These are phyloP conservation scores for Emergomyces orientalis DNA, from an alignment of 2,329 filamentous ascomycete species.

Conservation along the genomic window DNA sequence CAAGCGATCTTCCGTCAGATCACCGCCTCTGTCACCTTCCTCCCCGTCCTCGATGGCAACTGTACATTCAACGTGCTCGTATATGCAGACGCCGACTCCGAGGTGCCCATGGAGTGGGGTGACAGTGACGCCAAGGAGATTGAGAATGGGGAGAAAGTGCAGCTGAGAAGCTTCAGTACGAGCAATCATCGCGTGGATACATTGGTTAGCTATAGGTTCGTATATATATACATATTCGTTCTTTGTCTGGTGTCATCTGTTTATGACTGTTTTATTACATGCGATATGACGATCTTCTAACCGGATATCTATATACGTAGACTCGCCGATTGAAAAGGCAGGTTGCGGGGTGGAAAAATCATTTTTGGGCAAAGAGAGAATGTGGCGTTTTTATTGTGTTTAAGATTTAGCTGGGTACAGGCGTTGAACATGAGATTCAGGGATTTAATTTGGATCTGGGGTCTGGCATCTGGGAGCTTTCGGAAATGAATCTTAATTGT, in stretches of 20 bases:
- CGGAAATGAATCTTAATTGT: not conserved
- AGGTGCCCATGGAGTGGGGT: slow-evolving; percentile 96
- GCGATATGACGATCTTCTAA: not conserved
- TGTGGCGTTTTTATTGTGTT: not conserved
- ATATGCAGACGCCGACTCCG: slow-evolving; percentile 91
- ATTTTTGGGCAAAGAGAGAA: not conserved
- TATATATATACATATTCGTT: slow-evolving; percentile 9
- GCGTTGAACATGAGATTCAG: not conserved
- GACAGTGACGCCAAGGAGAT: slow-evolving; percentile 98
- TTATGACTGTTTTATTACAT: not conserved
- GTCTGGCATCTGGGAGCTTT: not conserved
- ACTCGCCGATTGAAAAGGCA: not conserved
- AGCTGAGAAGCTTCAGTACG: slow-evolving; percentile 91
- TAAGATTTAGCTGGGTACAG: not conserved
- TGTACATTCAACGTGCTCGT: slow-evolving; percentile 99
- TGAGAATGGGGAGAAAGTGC: slow-evolving; percentile 84
- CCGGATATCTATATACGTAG: not conserved
- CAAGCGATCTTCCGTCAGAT: slow-evolving; percentile 96
- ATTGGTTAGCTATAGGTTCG: slow-evolving; percentile 73
- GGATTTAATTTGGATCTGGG: not conserved
- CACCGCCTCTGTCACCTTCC: slow-evolving; percentile 91
- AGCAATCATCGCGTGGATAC: slow-evolving; percentile 91
- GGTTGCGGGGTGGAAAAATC: not conserved
- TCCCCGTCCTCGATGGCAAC: slow-evolving; percentile 85
- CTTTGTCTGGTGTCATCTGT: not conserved